Evolutionary conservation across 805 yeast genomes (phyloP), one percentile per base, ranked within the genome.

Genomic region (Lipomyces starkeyi): DNA sequence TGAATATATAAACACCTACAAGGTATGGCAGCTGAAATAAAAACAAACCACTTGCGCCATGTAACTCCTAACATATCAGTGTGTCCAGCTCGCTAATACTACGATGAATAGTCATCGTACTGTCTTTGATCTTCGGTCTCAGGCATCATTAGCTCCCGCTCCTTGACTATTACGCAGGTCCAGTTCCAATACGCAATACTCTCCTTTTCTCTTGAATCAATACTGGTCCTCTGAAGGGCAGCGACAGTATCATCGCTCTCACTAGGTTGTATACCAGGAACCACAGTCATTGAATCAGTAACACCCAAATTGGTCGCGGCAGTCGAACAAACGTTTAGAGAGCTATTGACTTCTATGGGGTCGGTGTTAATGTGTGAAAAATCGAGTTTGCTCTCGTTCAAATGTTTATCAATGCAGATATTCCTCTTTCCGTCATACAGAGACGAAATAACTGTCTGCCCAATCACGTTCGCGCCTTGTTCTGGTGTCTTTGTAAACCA

Each of bases 141-240:
- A 14, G 27, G 56, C 29, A 62, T 47, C 52, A 65, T 62, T 13
- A 60, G n/a, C 47, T 68, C 65, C 29, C 17, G 61, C 61, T 66
- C 61, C 56, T 68, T 68, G 22, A 66, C 56, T 20, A 63, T 13
- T 29, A 52, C 32, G 58, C 71, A 68, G 9, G 70, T 56, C 71
- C 71, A 68, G 37, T 68, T 68, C 71, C 71, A 68, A 40, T 61
- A 66, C n/a, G 59, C 60, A 17, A 43, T 2, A 32, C 61, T 62
- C 1, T 65, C 63, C 43, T 35, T 27, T 11, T 37, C 56, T 11
- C 29, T 13, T 2, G 35, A 11, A n/a, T 54, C 52, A 14, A 13
- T 25, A 34, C 56, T 27, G 34, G 22, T 5, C 3, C 32, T 14
- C n/a, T 32, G 37, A 37, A 47, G 43, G 22, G 27, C 27, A 47